phyloP scores from a whole-genome alignment of 768 basidiomycete species.

The Lentinula boryana region DNA sequence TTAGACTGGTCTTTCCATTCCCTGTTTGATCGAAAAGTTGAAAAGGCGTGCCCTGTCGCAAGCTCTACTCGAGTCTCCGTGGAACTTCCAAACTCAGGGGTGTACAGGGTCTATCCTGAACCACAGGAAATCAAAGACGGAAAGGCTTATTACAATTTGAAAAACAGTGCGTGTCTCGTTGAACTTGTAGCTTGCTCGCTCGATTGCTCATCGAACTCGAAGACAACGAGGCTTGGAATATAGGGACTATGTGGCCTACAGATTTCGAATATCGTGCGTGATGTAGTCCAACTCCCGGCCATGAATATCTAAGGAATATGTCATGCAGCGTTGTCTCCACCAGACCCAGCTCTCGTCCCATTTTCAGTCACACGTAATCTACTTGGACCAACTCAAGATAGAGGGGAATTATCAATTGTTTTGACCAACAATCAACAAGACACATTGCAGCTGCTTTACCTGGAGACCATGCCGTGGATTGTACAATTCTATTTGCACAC shows the following conservation, averaged over 20 bases:
- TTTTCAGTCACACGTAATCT: conserved; percentile 67
- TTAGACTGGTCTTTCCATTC: conserved; percentile 71
- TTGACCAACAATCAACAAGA: conserved; percentile 53
- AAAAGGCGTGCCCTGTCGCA: conserved; percentile 67
- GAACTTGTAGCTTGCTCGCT: neutral
- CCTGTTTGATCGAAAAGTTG: conserved; percentile 62
- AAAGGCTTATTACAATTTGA: conserved; percentile 43
- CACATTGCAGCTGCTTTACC: conserved; percentile 52
- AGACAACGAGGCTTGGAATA: conserved; percentile 45
- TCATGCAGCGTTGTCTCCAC: conserved; percentile 28
- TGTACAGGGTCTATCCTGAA: conserved; percentile 48
- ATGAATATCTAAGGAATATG: neutral
- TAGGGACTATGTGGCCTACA: conserved; percentile 50
- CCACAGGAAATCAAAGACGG: conserved; percentile 30
- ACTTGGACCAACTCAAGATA: conserved; percentile 68
- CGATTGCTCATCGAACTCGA: conserved; percentile 9
- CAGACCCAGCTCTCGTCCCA: conserved; percentile 35
- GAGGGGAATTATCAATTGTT: conserved; percentile 63
- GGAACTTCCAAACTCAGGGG: conserved; percentile 32
- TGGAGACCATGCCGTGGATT: conserved; percentile 94
- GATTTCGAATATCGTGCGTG: conserved; percentile 61
- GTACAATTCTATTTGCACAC: conserved; percentile 87
- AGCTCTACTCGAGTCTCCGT: conserved; percentile 50
- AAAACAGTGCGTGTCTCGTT: conserved; percentile 31
- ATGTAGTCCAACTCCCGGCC: neutral